Base-by-base conservation (phyloP, 2,329 filamentous ascomycete genomes). In the Thermoascus crustaceus region DNA sequence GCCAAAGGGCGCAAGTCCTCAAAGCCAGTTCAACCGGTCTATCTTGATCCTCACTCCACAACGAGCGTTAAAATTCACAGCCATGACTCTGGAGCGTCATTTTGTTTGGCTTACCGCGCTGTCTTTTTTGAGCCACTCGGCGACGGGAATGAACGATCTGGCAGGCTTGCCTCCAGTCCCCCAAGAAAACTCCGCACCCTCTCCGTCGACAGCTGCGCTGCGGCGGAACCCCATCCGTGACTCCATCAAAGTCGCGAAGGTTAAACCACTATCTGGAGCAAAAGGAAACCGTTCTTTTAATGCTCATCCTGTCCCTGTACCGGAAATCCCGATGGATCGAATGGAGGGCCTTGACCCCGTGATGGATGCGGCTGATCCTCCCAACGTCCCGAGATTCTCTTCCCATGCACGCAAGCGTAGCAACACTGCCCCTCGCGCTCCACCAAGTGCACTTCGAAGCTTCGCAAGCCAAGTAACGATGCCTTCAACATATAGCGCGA, bases 11-110 rank as follows among this genome's bases (percentile, higher is more conserved):
- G 64, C 72, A 25, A 63, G 59, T 13, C 45, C 60, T 4, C 57
- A 70, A 24, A 52, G 46, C 34, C 66, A 86, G 7, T 96, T 95
- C 67, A 86, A 93, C 61, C 80, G 91, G 34, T 96, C 91, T 0
- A 96, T 98, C 48, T 66, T 98, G 31, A 94, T 98, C 46, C 63
- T 98, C 32, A 98, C 91, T 4, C 89, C 91, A 1, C 82, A 94
- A 50, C 77, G 91, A 49, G 91, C 91, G 1, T 72, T 98, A 38
- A 98, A 98, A 57, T 96, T 98, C 58, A 98, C 91, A 0, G 85
- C 91, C 0, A 69, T 74, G 10, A 82, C 78, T 14, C 69, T 80
- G 21, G 91, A 96, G 46, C 79, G 91, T 10, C 91, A 98, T 60
- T 94, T 93, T 53, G 67, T 95, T 32, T 98, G 91, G 91, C 68